Base-by-base conservation (phyloP, 768 basidiomycete genomes). In the Mycena indigotica region DNA sequence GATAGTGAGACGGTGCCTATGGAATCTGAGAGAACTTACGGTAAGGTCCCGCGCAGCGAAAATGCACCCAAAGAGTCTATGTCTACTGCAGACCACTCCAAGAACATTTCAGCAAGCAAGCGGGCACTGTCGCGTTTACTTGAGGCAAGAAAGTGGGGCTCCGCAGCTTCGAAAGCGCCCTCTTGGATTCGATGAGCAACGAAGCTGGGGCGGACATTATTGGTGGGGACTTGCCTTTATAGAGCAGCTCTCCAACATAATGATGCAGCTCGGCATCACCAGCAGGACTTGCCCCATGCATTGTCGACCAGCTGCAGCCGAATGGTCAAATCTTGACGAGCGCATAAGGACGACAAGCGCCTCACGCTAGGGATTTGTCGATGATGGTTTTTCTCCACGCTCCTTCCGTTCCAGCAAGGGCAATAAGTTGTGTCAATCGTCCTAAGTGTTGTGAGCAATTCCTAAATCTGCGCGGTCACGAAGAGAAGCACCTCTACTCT, bases 371-470 rank as follows among this genome's bases (percentile, higher is more conserved):
- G 13, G 91, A 76, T 69, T 85, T 88, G 66, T 95, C 92, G 32
- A 93, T 89, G 50, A 95, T 74, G 1, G 91, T 93, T 77, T 94
- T 95, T 57, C 95, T 79, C 97, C 96, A 99, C 28, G 87, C 68
- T 13, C 93, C 95, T 15, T 78, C 73, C 0, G 91, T 66, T 3
- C 93, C 93, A 50, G 87, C 84, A 53, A 98, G 77, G 8, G 93
- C 94, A 66, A 98, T 90, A 44, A 98, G 80, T 69, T 98, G 95
- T 28, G 93, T 96, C 63, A 98, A 67, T 65, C 88, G 86, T 62
- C 89, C 95, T 96, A 64, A 61, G 54, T 52, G 35, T 58, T 59
- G 55, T 70, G 63, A 64, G 53, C 30, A 39, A 40, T 55, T 21
- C 28, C 53, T 30, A 46, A 17, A 25, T 21, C 39, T 24, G 30